Percentiles rank a stretch among this genome's conserved stretches.
These are phyloP conservation scores for Aegilops bicornis DNA, from an alignment of 176 grass and related monocot genomes.

Conservation along the genomic window DNA sequence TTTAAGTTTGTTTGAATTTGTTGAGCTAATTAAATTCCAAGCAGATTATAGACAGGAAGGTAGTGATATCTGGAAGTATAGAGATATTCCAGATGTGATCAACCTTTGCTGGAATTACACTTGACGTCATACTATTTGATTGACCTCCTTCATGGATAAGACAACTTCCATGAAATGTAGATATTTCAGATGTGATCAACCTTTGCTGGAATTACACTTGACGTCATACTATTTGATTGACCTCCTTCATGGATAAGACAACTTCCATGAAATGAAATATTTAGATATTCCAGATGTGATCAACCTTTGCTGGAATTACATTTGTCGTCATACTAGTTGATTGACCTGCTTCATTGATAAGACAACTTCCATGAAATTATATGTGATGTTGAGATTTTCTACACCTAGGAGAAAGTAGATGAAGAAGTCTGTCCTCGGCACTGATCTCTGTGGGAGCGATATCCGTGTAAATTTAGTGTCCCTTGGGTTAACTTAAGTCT, in stretches of 20 bases:
- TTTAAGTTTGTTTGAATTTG: not conserved
- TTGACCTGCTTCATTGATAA: not conserved
- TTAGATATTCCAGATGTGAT: not conserved
- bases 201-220: slow-evolving; percentile 1
- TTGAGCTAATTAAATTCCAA: slow-evolving; percentile 14
- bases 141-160: not conserved
- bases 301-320: not conserved
- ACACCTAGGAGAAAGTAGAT: not conserved
- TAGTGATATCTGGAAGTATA: not conserved
- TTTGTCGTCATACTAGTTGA: not conserved
- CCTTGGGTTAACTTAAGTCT: not conserved
- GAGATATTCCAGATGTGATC: not conserved
- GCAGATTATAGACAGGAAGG: slow-evolving; percentile 5
- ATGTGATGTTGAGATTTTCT: not conserved
- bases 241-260: not conserved
- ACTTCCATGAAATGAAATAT: not conserved
- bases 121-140: not conserved
- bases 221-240: not conserved
- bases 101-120: slow-evolving; percentile 2
- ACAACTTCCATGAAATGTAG: not conserved
- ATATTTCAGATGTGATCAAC: not conserved
- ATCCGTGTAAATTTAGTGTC: not conserved
- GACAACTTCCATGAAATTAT: not conserved
- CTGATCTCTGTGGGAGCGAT: not conserved
- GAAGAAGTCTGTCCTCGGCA: not conserved